phyloP scores from a whole-genome alignment of 805 yeast species.

The Pichia heedii region DNA sequence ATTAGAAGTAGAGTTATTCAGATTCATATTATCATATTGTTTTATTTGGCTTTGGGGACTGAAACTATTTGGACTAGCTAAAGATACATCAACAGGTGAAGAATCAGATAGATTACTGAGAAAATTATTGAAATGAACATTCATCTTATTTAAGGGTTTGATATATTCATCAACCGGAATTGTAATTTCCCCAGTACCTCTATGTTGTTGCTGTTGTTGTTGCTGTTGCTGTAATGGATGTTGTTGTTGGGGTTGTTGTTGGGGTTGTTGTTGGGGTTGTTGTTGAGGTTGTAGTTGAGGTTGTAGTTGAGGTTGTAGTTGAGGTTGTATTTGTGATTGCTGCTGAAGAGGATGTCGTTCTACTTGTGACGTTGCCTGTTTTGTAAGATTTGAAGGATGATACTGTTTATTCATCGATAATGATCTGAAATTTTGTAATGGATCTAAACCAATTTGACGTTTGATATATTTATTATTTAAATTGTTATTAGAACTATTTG shows the following conservation, averaged over 20 bases:
- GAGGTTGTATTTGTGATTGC: no score
- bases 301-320: no score
- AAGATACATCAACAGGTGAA: conserved; percentile 5
- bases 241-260: neutral
- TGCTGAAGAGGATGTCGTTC: no score
- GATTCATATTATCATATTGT: neutral
- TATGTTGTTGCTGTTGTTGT: conserved; percentile 9
- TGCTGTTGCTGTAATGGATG: neutral
- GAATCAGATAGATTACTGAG: conserved; percentile 16
- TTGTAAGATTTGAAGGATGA: conserved; percentile 6
- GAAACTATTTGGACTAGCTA: conserved; percentile 5
- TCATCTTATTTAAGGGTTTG: conserved; percentile 30
- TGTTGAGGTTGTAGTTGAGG: no score
- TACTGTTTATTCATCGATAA: no score
- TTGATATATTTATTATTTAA: conserved; percentile 12
- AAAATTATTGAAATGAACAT: conserved; percentile 24
- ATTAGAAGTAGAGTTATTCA: neutral
- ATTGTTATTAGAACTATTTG: neutral
- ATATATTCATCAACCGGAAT: conserved; percentile 29
- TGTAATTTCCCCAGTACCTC: conserved; percentile 25
- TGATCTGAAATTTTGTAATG: conserved; percentile 21
- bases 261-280: neutral
- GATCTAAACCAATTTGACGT: conserved; percentile 26
- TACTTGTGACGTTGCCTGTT: no score
- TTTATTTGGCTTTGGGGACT: neutral